Conservation (phyloP, 169 alveolate species). For the Plasmodium fragile region DNA sequence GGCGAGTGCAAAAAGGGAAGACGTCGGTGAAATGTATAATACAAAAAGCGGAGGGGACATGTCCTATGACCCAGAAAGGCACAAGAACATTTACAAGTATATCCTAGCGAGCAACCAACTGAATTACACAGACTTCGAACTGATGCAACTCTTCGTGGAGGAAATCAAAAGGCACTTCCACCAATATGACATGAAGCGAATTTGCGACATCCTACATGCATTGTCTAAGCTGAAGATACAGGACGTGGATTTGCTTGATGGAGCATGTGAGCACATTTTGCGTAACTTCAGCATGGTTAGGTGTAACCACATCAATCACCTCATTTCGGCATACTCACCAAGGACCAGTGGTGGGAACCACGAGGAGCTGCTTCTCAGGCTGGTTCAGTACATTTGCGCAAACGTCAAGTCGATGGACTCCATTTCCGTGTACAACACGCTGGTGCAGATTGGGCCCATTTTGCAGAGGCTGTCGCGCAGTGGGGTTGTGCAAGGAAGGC, state of each 20-base stretch:
- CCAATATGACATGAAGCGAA: slow-evolving; percentile 32
- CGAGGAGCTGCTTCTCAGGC: neutral
- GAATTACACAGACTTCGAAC: slow-evolving; percentile 50
- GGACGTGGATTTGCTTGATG: slow-evolving; percentile 42
- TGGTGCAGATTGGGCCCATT: slow-evolving; percentile 26
- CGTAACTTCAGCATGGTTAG: slow-evolving; percentile 15
- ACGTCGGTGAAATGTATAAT: neutral
- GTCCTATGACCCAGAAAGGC: neutral
- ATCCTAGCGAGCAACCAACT: slow-evolving; percentile 63
- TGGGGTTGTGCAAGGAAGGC: neutral
- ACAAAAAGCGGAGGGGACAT: neutral
- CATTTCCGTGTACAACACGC: slow-evolving; percentile 54
- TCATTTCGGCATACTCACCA: slow-evolving; percentile 51
- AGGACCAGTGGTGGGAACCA: neutral
- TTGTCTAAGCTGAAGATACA: slow-evolving; percentile 26
- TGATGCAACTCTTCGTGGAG: slow-evolving; percentile 26
- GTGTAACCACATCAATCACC: slow-evolving; percentile 49
- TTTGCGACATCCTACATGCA: slow-evolving; percentile 34
- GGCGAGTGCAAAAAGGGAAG: neutral
- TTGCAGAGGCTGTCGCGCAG: neutral
- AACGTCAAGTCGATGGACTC: slow-evolving; percentile 56
- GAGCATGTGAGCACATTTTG: slow-evolving; percentile 11
- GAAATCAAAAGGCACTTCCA: slow-evolving; percentile 41
- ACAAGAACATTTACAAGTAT: slow-evolving; percentile 43
- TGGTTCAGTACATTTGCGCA: slow-evolving; percentile 27